Evolutionary conservation across 2,329 filamentous ascomycete genomes (phyloP), one percentile per base, ranked within the genome.

Genomic region (Pseudogymnoascus sp.): DNA sequence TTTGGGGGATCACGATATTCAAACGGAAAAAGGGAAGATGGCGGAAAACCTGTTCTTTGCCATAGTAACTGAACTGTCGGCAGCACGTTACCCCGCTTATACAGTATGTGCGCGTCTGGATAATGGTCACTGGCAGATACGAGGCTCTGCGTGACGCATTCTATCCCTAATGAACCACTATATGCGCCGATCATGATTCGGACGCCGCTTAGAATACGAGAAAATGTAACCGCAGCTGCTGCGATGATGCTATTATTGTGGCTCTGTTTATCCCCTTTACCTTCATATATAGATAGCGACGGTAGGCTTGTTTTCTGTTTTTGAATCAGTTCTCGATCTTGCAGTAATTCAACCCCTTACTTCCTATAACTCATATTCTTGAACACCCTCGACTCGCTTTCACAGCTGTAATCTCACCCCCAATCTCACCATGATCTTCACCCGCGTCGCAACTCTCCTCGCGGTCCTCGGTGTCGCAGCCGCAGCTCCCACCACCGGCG

Each of bases 231-330:
- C 39, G 24, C 44, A 47, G 26, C 7, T 24, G 26, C 44, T n/a
- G 44, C 44, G 24, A 50, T 50, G 44, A 50, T 50, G 44, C 44
- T 50, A 31, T 50, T 50, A 50, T 50, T 50, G 44, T 50, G 44
- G 44, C 44, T 50, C 44, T 50, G 44, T 33, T 50, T 50, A 50
- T 31, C 26, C n/a, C 26, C 4, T 6, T 50, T 17, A 26, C 44
- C 44, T 31, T 50, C 44, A 50, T 50, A 50, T 17, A 50, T 26
- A 50, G 44, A 33, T 50, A 50, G n/a, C 26, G 44, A 33, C n/a
- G 26, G 44, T 50, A 50, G 44, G 44, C 31, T 50, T 50, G 44
- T 3, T 33, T 50, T 50, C 44, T 50, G n/a, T 4, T 50, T n/a
- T n/a, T 31, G 21, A 1, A 50, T 50, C 44, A 31, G 44, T 31